Evolutionary conservation across 2,329 filamentous ascomycete genomes (phyloP).

Genomic region (Huntiella bhutanensis): DNA sequence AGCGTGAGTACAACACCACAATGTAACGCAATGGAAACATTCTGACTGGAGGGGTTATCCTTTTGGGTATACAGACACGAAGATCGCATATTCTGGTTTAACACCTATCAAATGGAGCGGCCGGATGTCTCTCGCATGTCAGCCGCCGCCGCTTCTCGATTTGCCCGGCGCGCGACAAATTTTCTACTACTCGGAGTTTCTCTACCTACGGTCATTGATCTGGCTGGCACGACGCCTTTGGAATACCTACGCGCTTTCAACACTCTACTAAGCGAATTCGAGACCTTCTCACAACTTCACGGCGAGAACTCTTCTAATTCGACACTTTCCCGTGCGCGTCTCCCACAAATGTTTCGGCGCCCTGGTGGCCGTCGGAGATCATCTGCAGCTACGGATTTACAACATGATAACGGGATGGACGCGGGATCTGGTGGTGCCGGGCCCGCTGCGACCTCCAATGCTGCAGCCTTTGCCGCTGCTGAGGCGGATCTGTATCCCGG

Average conservation of each 20-base stretch:
- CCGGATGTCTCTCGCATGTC: constrained; percentile 63
- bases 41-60: background rate
- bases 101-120: constrained; percentile 81
- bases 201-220: constrained; percentile 72
- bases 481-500: constrained; percentile 54
- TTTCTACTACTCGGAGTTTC: constrained; percentile 86
- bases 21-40: background rate
- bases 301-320: constrained; percentile 54
- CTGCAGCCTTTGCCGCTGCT: constrained; percentile 39
- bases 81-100: constrained; percentile 94
- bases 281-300: constrained; percentile 78
- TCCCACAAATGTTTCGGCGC: constrained; percentile 69
- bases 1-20: constrained; percentile 41
- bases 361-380: constrained; percentile 34
- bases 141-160: constrained; percentile 67
- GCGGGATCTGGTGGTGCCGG: constrained; percentile 15
- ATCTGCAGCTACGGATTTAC: constrained; percentile 26
- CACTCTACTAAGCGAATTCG: constrained; percentile 74
- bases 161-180: constrained; percentile 79
- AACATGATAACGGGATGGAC: constrained; percentile 15
- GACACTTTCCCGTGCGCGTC: constrained; percentile 55
- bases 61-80: constrained; percentile 47
- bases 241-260: constrained; percentile 82
- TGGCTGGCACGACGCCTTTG: constrained; percentile 57
- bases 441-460: constrained; percentile 19